A percentile compares a stretch with the other conserved stretches of the same genome.
These are phyloP conservation scores for Berkeleyomyces rouxiae DNA, from an alignment of 2,329 filamentous ascomycete species.

Conservation along the genomic window DNA sequence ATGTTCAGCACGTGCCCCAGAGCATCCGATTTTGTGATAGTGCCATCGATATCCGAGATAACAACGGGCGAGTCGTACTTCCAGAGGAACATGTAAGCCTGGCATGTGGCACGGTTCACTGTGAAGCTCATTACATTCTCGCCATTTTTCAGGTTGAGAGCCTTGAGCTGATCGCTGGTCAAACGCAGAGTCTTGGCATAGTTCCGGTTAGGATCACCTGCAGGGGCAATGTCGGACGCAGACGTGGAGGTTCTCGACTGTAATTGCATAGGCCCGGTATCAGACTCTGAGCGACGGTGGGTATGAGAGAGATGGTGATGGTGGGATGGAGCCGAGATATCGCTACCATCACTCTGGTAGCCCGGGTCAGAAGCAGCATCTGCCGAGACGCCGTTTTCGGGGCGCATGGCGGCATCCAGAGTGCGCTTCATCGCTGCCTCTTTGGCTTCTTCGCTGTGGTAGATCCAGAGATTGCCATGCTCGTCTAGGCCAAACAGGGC, in stretches of 20 bases:
- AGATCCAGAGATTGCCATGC: conserved; percentile 97
- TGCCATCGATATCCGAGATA: conserved; percentile 96
- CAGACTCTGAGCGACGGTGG: conserved; percentile 52
- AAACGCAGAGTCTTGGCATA: conserved; percentile 93
- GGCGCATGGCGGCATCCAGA: conserved; percentile 33
- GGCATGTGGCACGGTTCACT: conserved; percentile 85
- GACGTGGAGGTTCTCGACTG: conserved; percentile 27
- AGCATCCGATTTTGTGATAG: conserved; percentile 94
- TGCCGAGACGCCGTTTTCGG: conserved; percentile 37
- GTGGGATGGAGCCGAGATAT: conserved; percentile 21
- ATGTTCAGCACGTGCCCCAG: conserved; percentile 89
- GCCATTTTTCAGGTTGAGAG: conserved; percentile 65
- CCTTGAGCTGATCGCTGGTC: conserved; percentile 89
- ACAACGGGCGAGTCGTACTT: conserved; percentile 80
- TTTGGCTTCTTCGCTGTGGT: conserved; percentile 93
- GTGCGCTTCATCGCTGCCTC: conserved; percentile 61
- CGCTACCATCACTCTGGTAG: conserved; percentile 80
- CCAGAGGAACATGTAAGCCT: conserved; percentile 89
- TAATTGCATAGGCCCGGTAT: conserved; percentile 35
- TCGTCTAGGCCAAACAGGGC: conserved; percentile 90
- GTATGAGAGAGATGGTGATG: conserved; percentile 16
- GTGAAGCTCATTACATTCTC: conserved; percentile 91
- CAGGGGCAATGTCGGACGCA: conserved; percentile 47
- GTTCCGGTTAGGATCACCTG: conserved; percentile 59
- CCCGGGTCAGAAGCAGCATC: conserved; percentile 85